phyloP scores from a whole-genome alignment of 306 rosid species.

The Medicago truncatula region DNA sequence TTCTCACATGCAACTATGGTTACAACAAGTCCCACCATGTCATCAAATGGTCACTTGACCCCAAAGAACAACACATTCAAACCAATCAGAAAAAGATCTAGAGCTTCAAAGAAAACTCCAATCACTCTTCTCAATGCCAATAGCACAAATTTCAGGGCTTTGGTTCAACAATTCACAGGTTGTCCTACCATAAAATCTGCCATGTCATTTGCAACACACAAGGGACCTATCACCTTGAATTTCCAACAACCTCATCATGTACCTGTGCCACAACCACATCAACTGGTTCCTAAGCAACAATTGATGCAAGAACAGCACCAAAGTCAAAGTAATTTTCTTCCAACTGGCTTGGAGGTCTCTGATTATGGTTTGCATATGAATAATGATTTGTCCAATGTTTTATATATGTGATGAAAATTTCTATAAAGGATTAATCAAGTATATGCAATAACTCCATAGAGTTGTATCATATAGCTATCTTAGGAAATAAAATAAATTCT shows the following conservation, averaged over 20 bases:
- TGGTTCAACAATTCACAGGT: conserved; percentile 80
- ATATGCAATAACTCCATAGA: conserved; percentile 15
- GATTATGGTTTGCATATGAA: background rate
- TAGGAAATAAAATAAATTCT: background rate
- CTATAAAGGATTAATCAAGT: background rate
- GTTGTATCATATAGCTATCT: background rate
- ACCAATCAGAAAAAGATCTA: conserved; percentile 53
- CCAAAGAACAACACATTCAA: conserved; percentile 49
- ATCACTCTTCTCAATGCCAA: conserved; percentile 74
- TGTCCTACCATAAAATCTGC: conserved; percentile 40
- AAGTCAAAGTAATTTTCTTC: background rate
- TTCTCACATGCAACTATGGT: conserved; percentile 17
- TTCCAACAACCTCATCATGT: conserved; percentile 51
- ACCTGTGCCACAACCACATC: background rate
- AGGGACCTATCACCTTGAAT: conserved; percentile 70
- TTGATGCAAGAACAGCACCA: conserved; percentile 26
- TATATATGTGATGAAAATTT: conserved; percentile 27
- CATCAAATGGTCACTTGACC: background rate
- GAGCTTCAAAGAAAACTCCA: conserved; percentile 63
- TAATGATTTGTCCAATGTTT: conserved; percentile 35
- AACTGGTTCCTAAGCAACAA: background rate
- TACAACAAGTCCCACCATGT: conserved; percentile 9
- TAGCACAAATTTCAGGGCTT: conserved; percentile 63
- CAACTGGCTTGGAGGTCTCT: background rate
- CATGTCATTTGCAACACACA: conserved; percentile 44